These are phyloP conservation scores for Botryosphaeria dothidea DNA, from an alignment of 2,329 filamentous ascomycete species.

Conservation along the genomic window DNA sequence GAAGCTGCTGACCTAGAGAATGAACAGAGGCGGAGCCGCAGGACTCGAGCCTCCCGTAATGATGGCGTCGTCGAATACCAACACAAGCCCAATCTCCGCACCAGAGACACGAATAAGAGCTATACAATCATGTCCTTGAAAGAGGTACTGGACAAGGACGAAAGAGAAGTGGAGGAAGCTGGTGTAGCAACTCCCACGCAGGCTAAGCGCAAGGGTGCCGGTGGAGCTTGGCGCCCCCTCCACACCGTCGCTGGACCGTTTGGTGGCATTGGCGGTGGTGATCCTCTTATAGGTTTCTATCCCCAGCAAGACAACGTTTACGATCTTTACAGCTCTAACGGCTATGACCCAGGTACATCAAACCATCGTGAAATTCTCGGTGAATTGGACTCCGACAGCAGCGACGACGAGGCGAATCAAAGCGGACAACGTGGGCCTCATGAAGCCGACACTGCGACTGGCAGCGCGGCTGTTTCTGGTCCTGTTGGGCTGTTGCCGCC, in stretches of 20 bases:
- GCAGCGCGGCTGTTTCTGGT: background rate
- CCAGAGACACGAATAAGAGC: slow-evolving; percentile 71
- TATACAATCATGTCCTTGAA: slow-evolving; percentile 79
- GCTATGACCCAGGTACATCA: slow-evolving; percentile 61
- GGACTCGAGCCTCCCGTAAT: slow-evolving; percentile 32
- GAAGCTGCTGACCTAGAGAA: slow-evolving; percentile 61
- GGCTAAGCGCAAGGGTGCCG: slow-evolving; percentile 62
- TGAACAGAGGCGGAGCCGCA: slow-evolving; percentile 45
- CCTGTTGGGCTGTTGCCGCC: slow-evolving; percentile 48
- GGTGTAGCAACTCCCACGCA: slow-evolving; percentile 65
- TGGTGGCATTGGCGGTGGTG: slow-evolving; percentile 75
- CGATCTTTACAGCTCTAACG: background rate
- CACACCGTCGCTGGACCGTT: slow-evolving; percentile 93
- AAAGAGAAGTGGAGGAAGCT: slow-evolving; percentile 68
- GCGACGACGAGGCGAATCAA: slow-evolving; percentile 64
- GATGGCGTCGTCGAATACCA: slow-evolving; percentile 47
- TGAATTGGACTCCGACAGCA: slow-evolving; percentile 76
- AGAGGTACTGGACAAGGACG: slow-evolving; percentile 68
- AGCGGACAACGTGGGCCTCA: background rate
- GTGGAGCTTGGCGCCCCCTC: slow-evolving; percentile 70
- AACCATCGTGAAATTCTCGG: slow-evolving; percentile 53
- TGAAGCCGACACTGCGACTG: slow-evolving; percentile 33
- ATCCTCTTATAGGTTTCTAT: slow-evolving; percentile 71
- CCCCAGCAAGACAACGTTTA: slow-evolving; percentile 35
- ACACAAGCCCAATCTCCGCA: slow-evolving; percentile 60